Conservation (phyloP, 2,329 filamentous ascomycete genomes). For the Tolypocladium amazonense region DNA sequence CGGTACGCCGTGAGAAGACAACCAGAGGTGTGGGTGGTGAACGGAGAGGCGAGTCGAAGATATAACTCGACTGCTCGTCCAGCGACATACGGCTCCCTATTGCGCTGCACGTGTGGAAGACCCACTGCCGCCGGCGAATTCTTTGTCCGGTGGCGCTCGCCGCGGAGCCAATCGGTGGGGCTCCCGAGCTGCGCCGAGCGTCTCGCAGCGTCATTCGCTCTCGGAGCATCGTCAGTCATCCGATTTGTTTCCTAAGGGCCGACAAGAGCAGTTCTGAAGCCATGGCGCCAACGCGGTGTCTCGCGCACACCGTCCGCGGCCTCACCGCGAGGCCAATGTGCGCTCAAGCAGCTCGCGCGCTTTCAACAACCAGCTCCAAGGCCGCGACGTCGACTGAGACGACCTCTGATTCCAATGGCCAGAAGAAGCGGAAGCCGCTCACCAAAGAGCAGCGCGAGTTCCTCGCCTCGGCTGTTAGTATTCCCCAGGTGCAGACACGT, state of each 20-base stretch:
- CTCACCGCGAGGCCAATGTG: background rate
- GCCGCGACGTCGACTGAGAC: conserved; percentile 5
- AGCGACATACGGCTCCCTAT: background rate
- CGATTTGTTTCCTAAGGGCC: background rate
- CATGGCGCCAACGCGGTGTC: conserved; percentile 11
- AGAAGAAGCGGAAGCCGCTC: conserved; percentile 45
- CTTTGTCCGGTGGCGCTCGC: background rate
- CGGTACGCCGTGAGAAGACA: background rate
- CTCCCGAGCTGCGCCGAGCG: background rate
- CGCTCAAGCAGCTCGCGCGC: conserved; percentile 1
- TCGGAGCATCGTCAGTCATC: background rate
- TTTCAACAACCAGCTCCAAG: conserved; percentile 5
- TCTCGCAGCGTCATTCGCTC: background rate
- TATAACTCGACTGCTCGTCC: background rate
- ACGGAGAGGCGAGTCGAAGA: background rate
- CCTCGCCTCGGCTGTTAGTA: conserved; percentile 58
- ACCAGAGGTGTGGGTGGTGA: background rate
- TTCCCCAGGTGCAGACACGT: background rate
- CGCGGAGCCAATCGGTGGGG: conserved; percentile 1
- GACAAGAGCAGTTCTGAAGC: background rate
- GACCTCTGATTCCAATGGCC: conserved; percentile 11
- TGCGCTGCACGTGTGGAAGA: background rate
- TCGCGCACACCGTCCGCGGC: conserved; percentile 5
- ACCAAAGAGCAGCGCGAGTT: conserved; percentile 62
- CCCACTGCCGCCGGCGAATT: background rate